Percentiles rank a stretch among this genome's conserved stretches.
phyloP scores from a whole-genome alignment of 352 stramenopile species.

The Globisporangium uncinulatum region DNA sequence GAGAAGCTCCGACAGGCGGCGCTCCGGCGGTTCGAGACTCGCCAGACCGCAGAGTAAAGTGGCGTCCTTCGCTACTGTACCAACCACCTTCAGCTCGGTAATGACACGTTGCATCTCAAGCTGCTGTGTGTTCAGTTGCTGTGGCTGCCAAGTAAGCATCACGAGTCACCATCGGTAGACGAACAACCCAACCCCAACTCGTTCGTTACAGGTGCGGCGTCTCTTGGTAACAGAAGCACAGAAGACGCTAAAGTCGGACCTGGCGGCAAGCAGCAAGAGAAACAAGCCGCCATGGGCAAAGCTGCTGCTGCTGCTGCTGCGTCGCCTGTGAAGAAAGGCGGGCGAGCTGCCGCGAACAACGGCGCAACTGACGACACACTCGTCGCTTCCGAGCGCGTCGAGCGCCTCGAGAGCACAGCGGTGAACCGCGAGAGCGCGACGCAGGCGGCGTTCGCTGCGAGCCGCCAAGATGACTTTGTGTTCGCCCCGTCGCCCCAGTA shows the following conservation, averaged over 20 bases:
- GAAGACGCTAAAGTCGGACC: too few relatives aligned
- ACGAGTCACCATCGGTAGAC: too few relatives aligned
- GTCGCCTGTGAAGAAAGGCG: constrained; percentile 27
- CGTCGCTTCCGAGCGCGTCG: constrained; percentile 13
- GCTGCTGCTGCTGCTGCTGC: neutral
- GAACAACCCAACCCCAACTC: too few relatives aligned
- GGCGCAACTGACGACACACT: constrained; percentile 20
- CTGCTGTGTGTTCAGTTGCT: constrained; percentile 5
- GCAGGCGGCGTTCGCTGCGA: constrained; percentile 66
- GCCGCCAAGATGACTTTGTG: constrained; percentile 63
- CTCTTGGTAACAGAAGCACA: too few relatives aligned
- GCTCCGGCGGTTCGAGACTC: constrained; percentile 43
- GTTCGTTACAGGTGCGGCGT: neutral
- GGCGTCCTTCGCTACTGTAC: too few relatives aligned
- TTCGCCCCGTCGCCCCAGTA: constrained; percentile 59
- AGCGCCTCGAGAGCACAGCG: constrained; percentile 59
- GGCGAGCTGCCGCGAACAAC: constrained; percentile 2
- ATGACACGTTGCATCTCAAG: neutral
- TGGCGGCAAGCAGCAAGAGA: neutral
- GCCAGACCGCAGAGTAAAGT: constrained; percentile 1
- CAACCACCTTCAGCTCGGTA: neutral
- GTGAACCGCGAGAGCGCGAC: constrained; percentile 69
- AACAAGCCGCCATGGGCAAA: constrained; percentile 25
- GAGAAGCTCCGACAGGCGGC: constrained; percentile 62
- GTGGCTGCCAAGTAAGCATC: too few relatives aligned